A percentile compares a stretch with the other conserved stretches of the same genome.
phyloP scores from a whole-genome alignment of 2,329 filamentous ascomycete genomes.

The Helicocarpus griseus region DNA sequence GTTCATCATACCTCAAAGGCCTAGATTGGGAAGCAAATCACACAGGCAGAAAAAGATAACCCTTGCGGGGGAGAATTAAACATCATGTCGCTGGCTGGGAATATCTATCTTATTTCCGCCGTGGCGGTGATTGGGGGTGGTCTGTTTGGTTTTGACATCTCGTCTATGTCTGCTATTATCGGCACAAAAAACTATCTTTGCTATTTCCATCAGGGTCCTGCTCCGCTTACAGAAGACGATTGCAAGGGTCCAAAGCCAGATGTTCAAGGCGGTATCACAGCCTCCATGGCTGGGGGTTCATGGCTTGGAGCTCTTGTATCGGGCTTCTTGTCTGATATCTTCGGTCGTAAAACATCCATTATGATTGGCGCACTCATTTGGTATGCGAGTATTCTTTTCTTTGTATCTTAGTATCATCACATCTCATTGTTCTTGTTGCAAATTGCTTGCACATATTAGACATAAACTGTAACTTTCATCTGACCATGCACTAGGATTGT shows the following conservation, averaged over 20 bases:
- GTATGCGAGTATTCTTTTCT: slow-evolving; percentile 21
- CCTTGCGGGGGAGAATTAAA: not conserved
- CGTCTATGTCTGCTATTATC: slow-evolving; percentile 60
- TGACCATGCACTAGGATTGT: slow-evolving; percentile 33
- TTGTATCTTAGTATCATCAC: not conserved
- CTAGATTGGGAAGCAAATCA: not conserved
- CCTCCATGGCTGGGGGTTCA: slow-evolving; percentile 64
- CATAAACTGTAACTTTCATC: not conserved
- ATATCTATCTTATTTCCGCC: slow-evolving; percentile 50
- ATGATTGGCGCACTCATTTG: slow-evolving; percentile 44
- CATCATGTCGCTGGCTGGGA: slow-evolving; percentile 26
- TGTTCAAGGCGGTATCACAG: slow-evolving; percentile 58
- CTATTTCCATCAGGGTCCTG: slow-evolving; percentile 57
- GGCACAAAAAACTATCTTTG: slow-evolving; percentile 59
- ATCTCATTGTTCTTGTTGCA: not conserved
- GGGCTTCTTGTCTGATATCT: slow-evolving; percentile 44
- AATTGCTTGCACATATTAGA: slow-evolving; percentile 5
- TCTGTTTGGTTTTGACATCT: slow-evolving; percentile 71
- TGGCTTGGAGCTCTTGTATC: slow-evolving; percentile 52
- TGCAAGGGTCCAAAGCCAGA: slow-evolving; percentile 42
- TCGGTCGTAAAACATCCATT: slow-evolving; percentile 46
- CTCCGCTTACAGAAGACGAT: slow-evolving; percentile 18
- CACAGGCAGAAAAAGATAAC: not conserved
- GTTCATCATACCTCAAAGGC: not conserved
- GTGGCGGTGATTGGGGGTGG: slow-evolving; percentile 55